A percentile compares a stretch with the other conserved stretches of the same genome.
Conservation (phyloP, 139 green algal species). For the Dunaliella primolecta region DNA sequence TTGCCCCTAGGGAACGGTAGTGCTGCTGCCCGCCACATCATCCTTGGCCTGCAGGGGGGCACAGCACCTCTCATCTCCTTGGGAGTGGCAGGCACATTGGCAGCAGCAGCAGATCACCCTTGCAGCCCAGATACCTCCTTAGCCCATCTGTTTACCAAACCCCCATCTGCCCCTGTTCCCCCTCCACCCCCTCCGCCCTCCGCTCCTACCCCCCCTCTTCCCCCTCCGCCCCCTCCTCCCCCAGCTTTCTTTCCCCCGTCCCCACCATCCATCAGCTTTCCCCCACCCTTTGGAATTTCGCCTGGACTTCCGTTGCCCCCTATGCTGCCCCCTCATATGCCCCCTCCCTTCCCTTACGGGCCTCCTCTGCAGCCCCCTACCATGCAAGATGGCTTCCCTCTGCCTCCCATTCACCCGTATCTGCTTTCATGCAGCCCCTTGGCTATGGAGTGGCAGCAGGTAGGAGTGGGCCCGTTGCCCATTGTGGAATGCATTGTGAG, state of each 20-base stretch:
- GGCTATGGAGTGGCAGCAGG: background rate
- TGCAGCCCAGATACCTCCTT: too few species aligned
- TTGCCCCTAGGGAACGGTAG: background rate
- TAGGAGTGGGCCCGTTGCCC: background rate
- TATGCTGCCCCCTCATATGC: background rate
- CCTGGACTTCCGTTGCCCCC: background rate
- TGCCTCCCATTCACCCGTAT: background rate
- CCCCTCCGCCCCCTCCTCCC: background rate
- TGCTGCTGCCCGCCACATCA: background rate
- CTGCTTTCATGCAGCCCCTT: background rate
- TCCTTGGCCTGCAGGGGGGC: background rate
- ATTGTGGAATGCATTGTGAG: background rate
- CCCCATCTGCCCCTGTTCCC: background rate
- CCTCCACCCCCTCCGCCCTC: background rate
- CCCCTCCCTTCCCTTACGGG: background rate
- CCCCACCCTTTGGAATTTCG: background rate
- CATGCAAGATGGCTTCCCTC: background rate
- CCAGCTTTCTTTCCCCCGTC: background rate
- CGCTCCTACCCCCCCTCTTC: background rate
- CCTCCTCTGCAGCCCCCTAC: background rate
- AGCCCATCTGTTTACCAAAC: background rate
- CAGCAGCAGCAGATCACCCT: too few species aligned
- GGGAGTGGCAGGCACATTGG: background rate
- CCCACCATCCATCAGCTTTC: background rate
- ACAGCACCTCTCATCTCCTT: background rate